phyloP scores from a whole-genome alignment of 2,329 filamentous ascomycete genomes.

The Fusarium longipes region DNA sequence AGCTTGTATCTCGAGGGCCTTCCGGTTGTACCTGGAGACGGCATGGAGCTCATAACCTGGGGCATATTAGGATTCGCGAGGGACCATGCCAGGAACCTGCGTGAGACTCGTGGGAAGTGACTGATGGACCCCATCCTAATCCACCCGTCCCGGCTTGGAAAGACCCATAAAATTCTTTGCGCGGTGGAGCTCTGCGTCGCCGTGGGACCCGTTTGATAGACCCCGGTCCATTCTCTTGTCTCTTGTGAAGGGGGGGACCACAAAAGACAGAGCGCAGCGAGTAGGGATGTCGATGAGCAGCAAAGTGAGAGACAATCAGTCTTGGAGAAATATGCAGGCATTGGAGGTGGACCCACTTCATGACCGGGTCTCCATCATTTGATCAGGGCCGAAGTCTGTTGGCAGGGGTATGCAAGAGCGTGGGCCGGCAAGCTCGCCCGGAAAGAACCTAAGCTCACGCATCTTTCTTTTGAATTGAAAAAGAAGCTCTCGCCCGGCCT shows the following conservation, averaged over 20 bases:
- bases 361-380: constrained; percentile 38
- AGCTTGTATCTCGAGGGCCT: constrained; percentile 38
- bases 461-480: constrained; percentile 52
- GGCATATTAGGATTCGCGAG: constrained; percentile 41
- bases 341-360: constrained; percentile 31
- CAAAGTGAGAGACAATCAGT: constrained; percentile 33
- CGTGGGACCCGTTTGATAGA: constrained; percentile 41
- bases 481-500: constrained; percentile 53
- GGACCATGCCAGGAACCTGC: constrained; percentile 38
- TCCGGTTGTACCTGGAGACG: constrained; percentile 44
- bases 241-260: constrained; percentile 28
- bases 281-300: constrained; percentile 18
- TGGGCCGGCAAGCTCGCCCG: constrained; percentile 46
- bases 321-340: constrained; percentile 38
- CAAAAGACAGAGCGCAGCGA: constrained; percentile 29
- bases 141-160: constrained; percentile 39
- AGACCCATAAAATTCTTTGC: constrained; percentile 34
- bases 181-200: constrained; percentile 33
- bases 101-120: constrained; percentile 36
- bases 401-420: constrained; percentile 39
- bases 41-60: constrained; percentile 38
- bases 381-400: constrained; percentile 45
- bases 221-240: constrained; percentile 31
- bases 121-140: constrained; percentile 34
- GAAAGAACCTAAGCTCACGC: constrained; percentile 40